Conservation (phyloP, 73 alveolate genomes). For the Paramecium pentaurelia region DNA sequence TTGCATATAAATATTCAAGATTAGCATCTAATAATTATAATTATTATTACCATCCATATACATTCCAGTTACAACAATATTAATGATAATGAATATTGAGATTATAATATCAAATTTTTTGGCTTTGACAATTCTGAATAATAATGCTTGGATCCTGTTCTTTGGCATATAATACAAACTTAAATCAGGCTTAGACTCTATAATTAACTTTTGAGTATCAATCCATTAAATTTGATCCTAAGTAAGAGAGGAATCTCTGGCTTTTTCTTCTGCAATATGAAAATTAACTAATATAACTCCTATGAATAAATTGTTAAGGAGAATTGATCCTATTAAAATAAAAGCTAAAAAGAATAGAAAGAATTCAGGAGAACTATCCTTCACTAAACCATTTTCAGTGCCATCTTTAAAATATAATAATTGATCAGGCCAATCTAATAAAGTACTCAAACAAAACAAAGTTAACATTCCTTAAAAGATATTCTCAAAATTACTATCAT, state of each 20-base stretch:
- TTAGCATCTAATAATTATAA: conserved; percentile 43
- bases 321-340: conserved; percentile 90
- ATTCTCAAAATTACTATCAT: conserved; percentile 56
- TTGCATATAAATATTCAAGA: not conserved
- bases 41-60: conserved; percentile 49
- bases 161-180: not conserved
- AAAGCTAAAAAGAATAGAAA: conserved; percentile 80
- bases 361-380: conserved; percentile 70
- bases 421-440: conserved; percentile 54
- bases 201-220: not conserved
- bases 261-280: conserved; percentile 74
- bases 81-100: not conserved
- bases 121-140: not conserved
- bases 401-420: conserved; percentile 39
- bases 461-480: conserved; percentile 47
- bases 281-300: conserved; percentile 95
- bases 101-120: not conserved
- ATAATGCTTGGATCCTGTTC: not conserved
- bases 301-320: conserved; percentile 89
- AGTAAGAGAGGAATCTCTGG: conserved; percentile 14
- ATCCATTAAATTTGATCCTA: not conserved
- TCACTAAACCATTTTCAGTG: conserved; percentile 64
- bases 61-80: conserved; percentile 11
- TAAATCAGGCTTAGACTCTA: not conserved
- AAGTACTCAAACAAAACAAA: conserved; percentile 24